These are phyloP conservation scores for Bremia lactucae DNA, from an alignment of 352 stramenopile genomes.

Conservation along the genomic window DNA sequence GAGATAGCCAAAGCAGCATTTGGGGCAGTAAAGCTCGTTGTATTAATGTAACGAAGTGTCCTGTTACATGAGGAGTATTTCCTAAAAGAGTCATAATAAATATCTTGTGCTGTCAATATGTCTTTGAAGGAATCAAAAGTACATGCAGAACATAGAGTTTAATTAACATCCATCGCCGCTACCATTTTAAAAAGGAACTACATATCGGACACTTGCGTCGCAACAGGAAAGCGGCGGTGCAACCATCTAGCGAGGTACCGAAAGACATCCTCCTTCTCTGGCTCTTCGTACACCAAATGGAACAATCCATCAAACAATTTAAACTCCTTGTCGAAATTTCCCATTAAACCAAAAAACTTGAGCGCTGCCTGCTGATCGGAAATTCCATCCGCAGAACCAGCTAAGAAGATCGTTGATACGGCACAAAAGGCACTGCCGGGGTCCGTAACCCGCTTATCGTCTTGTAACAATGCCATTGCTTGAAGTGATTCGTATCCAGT, in stretches of 20 bases:
- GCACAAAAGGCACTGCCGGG: conserved; percentile 15
- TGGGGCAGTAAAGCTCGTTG: too few relatives aligned
- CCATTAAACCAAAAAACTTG: conserved; percentile 35
- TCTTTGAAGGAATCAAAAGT: too few relatives aligned
- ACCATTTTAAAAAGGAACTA: too few relatives aligned
- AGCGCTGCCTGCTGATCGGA: conserved; percentile 30
- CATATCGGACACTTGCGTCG: too few relatives aligned
- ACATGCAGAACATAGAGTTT: too few relatives aligned
- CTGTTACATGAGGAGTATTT: too few relatives aligned
- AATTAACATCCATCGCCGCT: too few relatives aligned
- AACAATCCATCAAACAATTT: conserved; percentile 46
- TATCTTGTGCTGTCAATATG: too few relatives aligned
- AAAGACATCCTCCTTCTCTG: conserved; percentile 39
- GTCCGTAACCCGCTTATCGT: conserved; percentile 17
- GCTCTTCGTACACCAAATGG: conserved; percentile 50
- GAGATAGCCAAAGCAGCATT: too few relatives aligned
- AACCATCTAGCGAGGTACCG: conserved; percentile 33
- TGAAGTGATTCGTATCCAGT: conserved; percentile 25
- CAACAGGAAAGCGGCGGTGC: conserved; percentile 14
- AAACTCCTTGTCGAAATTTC: conserved; percentile 46
- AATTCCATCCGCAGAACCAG: conserved; percentile 34
- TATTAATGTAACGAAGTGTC: too few relatives aligned
- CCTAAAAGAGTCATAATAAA: too few relatives aligned
- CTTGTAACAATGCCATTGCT: conserved; percentile 24
- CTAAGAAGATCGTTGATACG: conserved; percentile 25